These are phyloP conservation scores for Primulina huaijiensis DNA, from an alignment of 257 asterid genomes.

Conservation along the genomic window DNA sequence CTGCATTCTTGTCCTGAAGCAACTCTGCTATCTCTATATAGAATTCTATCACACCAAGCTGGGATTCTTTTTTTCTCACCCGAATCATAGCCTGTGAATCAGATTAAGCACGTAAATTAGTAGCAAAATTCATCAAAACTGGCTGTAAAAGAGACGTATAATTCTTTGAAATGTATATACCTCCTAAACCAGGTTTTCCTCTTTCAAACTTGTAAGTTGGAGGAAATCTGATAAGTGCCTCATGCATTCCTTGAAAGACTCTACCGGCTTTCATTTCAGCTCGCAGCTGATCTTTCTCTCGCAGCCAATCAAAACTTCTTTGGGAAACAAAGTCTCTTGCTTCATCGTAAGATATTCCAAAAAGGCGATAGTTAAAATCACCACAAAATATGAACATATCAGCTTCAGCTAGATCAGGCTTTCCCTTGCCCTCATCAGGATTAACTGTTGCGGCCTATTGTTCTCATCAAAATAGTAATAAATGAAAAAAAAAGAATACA, in stretches of 20 bases:
- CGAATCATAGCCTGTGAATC: slow-evolving; percentile 77
- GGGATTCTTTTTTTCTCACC: slow-evolving; percentile 98
- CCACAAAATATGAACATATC: slow-evolving; percentile 82
- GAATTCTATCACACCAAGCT: slow-evolving; percentile 94
- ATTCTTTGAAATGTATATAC: slow-evolving; percentile 30
- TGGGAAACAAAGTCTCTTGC: slow-evolving; percentile 99
- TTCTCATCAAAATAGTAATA: neutral
- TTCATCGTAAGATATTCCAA: slow-evolving; percentile 93
- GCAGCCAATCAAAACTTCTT: slow-evolving; percentile 97
- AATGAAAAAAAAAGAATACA: neutral
- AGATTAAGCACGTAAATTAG: slow-evolving; percentile 1
- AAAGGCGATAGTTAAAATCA: slow-evolving; percentile 90
- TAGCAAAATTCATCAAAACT: neutral
- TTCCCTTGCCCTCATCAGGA: slow-evolving; percentile 69
- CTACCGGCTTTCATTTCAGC: slow-evolving; percentile 91
- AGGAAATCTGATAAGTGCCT: slow-evolving; percentile 84
- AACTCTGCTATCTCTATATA: slow-evolving; percentile 75
- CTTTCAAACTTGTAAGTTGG: slow-evolving; percentile 94
- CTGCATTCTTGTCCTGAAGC: slow-evolving; percentile 59
- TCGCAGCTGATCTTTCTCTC: slow-evolving; percentile 87
- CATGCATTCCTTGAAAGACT: slow-evolving; percentile 98
- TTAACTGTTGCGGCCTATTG: slow-evolving; percentile 43
- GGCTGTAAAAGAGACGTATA: neutral
- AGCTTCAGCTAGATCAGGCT: slow-evolving; percentile 91
- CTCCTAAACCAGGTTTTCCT: slow-evolving; percentile 95